phyloP scores from a whole-genome alignment of 2,329 filamentous ascomycete species.

The Colletotrichum destructivum region DNA sequence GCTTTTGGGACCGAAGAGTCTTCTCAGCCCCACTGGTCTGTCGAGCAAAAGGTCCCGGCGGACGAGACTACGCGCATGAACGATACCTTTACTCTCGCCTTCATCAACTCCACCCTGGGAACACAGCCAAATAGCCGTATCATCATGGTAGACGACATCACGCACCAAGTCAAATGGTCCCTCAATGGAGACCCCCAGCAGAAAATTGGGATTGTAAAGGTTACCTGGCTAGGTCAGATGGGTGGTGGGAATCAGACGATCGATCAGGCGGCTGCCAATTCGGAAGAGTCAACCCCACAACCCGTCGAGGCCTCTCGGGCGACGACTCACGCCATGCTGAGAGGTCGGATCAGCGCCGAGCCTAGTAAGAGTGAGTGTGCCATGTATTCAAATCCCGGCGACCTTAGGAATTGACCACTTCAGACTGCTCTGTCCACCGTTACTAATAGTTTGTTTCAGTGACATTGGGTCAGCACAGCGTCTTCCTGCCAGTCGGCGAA shows the following conservation, averaged over 20 bases:
- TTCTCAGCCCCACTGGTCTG: not conserved
- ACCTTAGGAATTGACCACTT: too few relatives aligned
- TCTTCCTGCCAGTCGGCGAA: not conserved
- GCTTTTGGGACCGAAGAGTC: not conserved
- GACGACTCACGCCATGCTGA: too few relatives aligned
- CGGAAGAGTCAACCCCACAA: not conserved
- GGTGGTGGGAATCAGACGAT: not conserved
- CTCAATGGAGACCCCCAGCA: too few relatives aligned
- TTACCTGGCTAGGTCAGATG: not conserved
- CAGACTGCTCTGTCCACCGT: too few relatives aligned
- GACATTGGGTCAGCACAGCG: not conserved
- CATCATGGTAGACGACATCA: not conserved
- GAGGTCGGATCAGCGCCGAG: too few relatives aligned
- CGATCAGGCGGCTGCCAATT: not conserved
- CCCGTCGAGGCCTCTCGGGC: too few relatives aligned
- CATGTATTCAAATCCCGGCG: too few relatives aligned
- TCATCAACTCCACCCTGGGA: not conserved
- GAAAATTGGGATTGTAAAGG: not conserved
- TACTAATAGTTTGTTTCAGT: not conserved
- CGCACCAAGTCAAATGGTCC: too few relatives aligned
- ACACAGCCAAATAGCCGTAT: not conserved
- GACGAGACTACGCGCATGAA: not conserved
- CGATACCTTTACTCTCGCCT: not conserved
- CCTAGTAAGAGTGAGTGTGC: too few relatives aligned
- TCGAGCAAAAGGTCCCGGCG: not conserved